Evolutionary conservation across 2,329 filamentous ascomycete genomes (phyloP), one percentile per base, ranked within the genome.

Genomic region (Aspergillus pseudoterreus): DNA sequence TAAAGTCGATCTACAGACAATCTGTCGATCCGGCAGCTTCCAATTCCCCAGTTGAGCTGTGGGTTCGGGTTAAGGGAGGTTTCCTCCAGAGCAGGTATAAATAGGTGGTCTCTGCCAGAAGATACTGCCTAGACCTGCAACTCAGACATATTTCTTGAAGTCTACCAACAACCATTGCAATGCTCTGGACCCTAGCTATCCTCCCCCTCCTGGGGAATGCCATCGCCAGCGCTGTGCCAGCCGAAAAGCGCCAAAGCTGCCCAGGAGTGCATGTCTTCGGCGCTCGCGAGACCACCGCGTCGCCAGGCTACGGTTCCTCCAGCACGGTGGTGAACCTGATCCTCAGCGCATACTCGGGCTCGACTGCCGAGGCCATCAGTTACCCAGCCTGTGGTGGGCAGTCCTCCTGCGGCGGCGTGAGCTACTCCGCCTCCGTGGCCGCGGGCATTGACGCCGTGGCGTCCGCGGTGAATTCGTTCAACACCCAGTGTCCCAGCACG

Each of bases 301-400:
- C 75, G 1, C 57, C 70, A 6, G 81, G 81, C 1, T 83, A 78
- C 55, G 81, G 81, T 8, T 80, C 39, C 68, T 77, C 62, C 2
- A 69, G 70, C 19, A 73, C 73, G 0, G 72, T 83, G 11, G 76
- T 84, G 17, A 74, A 82, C 56, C 66, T 74, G 50, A 73, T 83
- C 38, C 65, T 75, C 2, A 65, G 63, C 30, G 73, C 77, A 3
- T 77, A 80, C 56, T 59, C 78, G 0, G 80, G 79, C 0, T 67
- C 79, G 0, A 82, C 79, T 0, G 69, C 79, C 1, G 80, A 82
- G 55, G 77, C 81, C 15, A 82, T 84, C 55, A 63, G 53, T 36
- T 83, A 84, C 59, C 81, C 85, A 35, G 85, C 85, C 2, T 85
- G 82, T 39, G 84, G 84, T 51, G 84, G 84, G 4, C 78, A 82